Conservation (phyloP, 2,329 filamentous ascomycete species). For the Dactylellina parvicollis region DNA sequence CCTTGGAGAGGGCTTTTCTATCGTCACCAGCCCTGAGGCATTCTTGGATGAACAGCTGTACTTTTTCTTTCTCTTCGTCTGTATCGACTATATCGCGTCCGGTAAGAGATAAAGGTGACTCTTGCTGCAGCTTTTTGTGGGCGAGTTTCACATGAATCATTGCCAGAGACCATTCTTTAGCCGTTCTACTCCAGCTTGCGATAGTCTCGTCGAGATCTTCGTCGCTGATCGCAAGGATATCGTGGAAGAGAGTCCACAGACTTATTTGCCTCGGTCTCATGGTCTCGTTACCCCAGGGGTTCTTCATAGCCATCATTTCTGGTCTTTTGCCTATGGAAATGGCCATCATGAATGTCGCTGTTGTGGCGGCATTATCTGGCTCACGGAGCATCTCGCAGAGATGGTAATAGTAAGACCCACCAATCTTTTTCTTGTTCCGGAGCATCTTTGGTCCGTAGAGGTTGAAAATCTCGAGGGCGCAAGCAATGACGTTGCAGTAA, state of each 20-base stretch:
- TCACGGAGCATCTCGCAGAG: conserved; percentile 44
- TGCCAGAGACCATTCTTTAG: conserved; percentile 36
- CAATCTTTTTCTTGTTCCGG: conserved; percentile 43
- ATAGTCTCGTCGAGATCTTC: conserved; percentile 44
- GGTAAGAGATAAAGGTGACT: conserved; percentile 28
- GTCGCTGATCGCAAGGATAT: conserved; percentile 18
- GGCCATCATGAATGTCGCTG: conserved; percentile 28
- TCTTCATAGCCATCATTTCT: conserved; percentile 12
- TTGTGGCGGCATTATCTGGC: conserved; percentile 18
- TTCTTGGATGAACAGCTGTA: conserved; percentile 17
- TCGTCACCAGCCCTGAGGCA: conserved; percentile 36
- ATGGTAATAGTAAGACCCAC: conserved; percentile 39
- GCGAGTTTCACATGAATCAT: conserved; percentile 36
- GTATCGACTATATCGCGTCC: conserved; percentile 22
- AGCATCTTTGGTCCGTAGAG: conserved; percentile 40
- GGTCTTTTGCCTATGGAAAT: conserved; percentile 25
- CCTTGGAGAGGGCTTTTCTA: background rate
- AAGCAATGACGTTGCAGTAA: conserved; percentile 27
- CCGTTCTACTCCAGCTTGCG: conserved; percentile 31
- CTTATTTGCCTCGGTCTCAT: conserved; percentile 12
- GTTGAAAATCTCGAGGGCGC: conserved; percentile 31
- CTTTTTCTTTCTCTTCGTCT: conserved; percentile 23
- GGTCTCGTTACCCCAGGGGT: conserved; percentile 8
- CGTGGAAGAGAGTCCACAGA: conserved; percentile 33
- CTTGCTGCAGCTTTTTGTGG: conserved; percentile 22